phyloP scores from a whole-genome alignment of 1,284 basidiomycete species.

The Cryptococcus deneoformans region DNA sequence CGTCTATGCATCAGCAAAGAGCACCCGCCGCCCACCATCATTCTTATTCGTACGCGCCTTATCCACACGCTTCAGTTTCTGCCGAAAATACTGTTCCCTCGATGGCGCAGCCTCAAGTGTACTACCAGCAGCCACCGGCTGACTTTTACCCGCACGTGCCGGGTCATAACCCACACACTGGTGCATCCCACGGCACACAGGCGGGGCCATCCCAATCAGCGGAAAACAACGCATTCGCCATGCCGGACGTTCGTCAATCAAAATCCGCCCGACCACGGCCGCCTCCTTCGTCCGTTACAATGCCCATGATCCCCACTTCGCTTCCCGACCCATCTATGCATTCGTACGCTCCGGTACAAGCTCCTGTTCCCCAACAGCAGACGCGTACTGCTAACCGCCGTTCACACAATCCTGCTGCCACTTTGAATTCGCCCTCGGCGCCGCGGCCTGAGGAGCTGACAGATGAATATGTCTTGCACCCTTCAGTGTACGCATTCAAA shows the following conservation, averaged over 20 bases:
- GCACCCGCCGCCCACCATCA: not conserved
- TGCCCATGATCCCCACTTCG: constrained; percentile 31
- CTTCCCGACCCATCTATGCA: constrained; percentile 26
- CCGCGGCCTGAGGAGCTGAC: constrained; percentile 43
- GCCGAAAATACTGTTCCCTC: not conserved
- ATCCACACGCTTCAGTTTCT: not conserved
- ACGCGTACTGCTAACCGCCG: constrained; percentile 29
- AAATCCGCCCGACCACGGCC: constrained; percentile 18
- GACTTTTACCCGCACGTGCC: not conserved
- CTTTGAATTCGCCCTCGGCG: constrained; percentile 27
- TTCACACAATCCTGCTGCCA: constrained; percentile 44
- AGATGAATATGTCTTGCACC: constrained; percentile 58
- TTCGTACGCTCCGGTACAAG: constrained; percentile 25
- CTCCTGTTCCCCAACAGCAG: constrained; percentile 20
- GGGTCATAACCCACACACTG: not conserved
- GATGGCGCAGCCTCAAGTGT: constrained; percentile 1
- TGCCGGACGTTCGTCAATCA: constrained; percentile 13
- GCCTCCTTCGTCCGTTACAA: constrained; percentile 10
- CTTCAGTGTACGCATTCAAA: constrained; percentile 79
- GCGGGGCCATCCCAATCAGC: not conserved
- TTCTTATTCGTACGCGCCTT: not conserved
- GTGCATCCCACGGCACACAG: not conserved
- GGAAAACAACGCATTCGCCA: not conserved
- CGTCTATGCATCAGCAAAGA: not conserved
- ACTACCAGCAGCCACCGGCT: not conserved